Percentiles rank a stretch among this genome's conserved stretches.
Conservation (phyloP, 2,329 filamentous ascomycete genomes). For the Epichloe uncinata region DNA sequence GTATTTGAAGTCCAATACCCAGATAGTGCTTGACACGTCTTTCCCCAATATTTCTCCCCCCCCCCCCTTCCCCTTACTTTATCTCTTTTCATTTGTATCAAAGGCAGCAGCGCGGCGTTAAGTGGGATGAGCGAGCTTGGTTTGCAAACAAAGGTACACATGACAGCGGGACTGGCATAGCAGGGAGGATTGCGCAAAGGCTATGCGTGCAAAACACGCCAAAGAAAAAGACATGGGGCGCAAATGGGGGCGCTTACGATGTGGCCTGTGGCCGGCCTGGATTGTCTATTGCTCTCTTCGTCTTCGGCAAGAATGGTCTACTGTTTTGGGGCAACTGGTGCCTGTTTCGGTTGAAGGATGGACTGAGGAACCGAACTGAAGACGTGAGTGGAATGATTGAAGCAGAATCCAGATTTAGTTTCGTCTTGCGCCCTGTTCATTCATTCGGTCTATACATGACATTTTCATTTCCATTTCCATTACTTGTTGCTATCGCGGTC, state of each 20-base stretch:
- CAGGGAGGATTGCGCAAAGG: background rate
- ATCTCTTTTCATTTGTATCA: constrained; percentile 6
- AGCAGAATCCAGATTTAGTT: background rate
- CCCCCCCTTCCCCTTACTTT: background rate
- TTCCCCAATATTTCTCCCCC: background rate
- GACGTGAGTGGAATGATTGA: background rate
- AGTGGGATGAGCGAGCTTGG: background rate
- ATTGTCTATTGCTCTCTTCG: background rate
- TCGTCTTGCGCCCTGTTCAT: background rate
- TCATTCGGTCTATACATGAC: background rate
- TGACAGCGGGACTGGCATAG: background rate
- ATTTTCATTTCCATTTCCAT: no score
- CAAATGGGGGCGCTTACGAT: background rate
- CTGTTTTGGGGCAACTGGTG: background rate
- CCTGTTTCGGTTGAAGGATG: background rate
- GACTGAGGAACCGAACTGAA: background rate
- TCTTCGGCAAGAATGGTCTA: background rate
- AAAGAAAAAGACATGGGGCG: no score
- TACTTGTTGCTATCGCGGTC: no score
- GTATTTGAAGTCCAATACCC: no score
- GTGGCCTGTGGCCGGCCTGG: background rate
- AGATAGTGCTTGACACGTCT: no score
- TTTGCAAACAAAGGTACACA: background rate
- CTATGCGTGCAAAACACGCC: no score
- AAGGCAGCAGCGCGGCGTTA: constrained; percentile 13